A percentile compares a stretch with the other conserved stretches of the same genome.
These are phyloP conservation scores for Candida maltosa DNA, from an alignment of 805 yeast genomes.

Conservation along the genomic window DNA sequence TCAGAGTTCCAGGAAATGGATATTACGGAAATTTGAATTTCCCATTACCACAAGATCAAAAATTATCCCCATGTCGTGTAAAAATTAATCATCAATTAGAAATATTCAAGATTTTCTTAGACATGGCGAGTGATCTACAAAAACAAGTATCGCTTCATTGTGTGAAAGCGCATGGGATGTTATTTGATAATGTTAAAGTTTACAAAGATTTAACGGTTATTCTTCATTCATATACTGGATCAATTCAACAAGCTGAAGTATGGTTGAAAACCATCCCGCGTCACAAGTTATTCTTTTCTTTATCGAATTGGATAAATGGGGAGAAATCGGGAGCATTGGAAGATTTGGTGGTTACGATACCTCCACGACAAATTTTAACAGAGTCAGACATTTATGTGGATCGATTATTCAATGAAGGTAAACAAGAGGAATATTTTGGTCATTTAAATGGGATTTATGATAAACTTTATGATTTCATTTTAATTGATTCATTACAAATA, in stretches of 20 bases:
- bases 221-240: conserved; percentile 86
- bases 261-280: conserved; percentile 36
- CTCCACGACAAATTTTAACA: conserved; percentile 22
- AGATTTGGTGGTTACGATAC: conserved; percentile 15
- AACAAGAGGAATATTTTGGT: conserved; percentile 15
- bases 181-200: conserved; percentile 43
- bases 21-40: conserved; percentile 38
- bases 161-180: conserved; percentile 71
- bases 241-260: conserved; percentile 58
- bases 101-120: conserved; percentile 50
- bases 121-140: conserved; percentile 46
- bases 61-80: conserved; percentile 48
- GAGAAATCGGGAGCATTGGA: conserved; percentile 19
- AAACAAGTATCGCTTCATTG: conserved; percentile 76
- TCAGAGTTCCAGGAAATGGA: conserved; percentile 63
- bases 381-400: conserved; percentile 39
- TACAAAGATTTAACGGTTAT: conserved; percentile 42
- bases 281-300: conserved; percentile 43
- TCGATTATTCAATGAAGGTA: conserved; percentile 9
- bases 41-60: conserved; percentile 12
- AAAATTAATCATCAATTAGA: conserved; percentile 60
- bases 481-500: conserved; percentile 5
- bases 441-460: conserved; percentile 20
- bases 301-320: conserved; percentile 51
- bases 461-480: conserved; percentile 9